Percentiles rank a stretch among this genome's conserved stretches.
These are phyloP conservation scores for Fusarium nelsonii DNA, from an alignment of 2,329 filamentous ascomycete species.

Conservation along the genomic window DNA sequence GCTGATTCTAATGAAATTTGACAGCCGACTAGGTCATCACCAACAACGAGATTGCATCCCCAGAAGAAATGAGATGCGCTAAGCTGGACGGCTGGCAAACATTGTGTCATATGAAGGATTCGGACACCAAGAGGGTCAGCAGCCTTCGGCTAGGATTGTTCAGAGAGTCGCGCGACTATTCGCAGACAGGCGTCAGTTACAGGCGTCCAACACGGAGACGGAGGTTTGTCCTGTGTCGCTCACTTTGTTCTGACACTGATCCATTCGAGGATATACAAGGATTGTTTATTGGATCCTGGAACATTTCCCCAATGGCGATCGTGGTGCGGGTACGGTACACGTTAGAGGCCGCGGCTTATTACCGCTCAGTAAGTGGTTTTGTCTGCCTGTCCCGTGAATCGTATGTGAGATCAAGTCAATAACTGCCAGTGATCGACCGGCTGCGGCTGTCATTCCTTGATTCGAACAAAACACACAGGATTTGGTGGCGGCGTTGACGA, in stretches of 20 bases:
- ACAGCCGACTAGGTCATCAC: slow-evolving; percentile 4
- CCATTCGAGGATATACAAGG: slow-evolving; percentile 12
- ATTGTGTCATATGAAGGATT: slow-evolving; percentile 28
- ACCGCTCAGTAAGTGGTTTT: background rate
- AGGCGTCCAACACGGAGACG: slow-evolving; percentile 23
- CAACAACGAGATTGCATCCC: slow-evolving; percentile 36
- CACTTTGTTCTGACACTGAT: slow-evolving; percentile 14
- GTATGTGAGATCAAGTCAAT: slow-evolving; percentile 5
- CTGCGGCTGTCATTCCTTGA: slow-evolving; percentile 24
- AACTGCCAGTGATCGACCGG: slow-evolving; percentile 6
- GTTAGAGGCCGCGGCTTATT: slow-evolving; percentile 14
- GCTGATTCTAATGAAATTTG: background rate
- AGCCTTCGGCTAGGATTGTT: slow-evolving; percentile 23
- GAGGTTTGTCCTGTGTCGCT: slow-evolving; percentile 14
- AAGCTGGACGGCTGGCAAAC: slow-evolving; percentile 25
- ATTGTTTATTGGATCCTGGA: slow-evolving; percentile 36
- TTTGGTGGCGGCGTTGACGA: slow-evolving; percentile 6
- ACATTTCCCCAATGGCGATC: slow-evolving; percentile 36
- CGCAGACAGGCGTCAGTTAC: slow-evolving; percentile 39
- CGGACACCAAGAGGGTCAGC: slow-evolving; percentile 10
- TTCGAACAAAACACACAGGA: background rate
- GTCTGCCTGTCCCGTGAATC: background rate
- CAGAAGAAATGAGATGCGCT: slow-evolving; percentile 32
- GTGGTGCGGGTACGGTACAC: slow-evolving; percentile 36
- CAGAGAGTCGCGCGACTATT: slow-evolving; percentile 38